Base-by-base conservation (phyloP, 768 basidiomycete species). In the Suillus paluster region DNA sequence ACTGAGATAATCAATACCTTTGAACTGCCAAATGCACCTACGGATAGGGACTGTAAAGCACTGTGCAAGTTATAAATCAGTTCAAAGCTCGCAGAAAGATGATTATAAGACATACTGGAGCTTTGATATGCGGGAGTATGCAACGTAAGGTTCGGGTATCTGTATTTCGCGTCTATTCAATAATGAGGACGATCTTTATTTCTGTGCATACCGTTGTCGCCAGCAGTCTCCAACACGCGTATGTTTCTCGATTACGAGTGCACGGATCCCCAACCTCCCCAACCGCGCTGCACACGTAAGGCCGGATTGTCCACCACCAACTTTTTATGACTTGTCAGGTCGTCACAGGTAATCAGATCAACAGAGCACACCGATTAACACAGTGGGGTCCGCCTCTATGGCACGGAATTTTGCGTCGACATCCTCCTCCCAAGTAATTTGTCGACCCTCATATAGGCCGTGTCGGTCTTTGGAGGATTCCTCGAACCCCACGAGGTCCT, bases 271-370 rank as follows among this genome's bases (percentile, higher is more conserved):
- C 27, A 88, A 72, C 34, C 76, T 75, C 63, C 84, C 84, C 58
- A 90, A 74, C 19, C 86, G 76, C 2, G 86, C 86, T 0, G 87
- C 87, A 4, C 84, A 67, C 39, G 78, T 82, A 36, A 92, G 70
- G 2, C 88, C 89, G 65, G 83, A 81, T 60, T 89, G 89, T 0
- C 86, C 87, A 3, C 79, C 86, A 19, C 86, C 84, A 34, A 87
- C 76, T 42, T 88, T 76, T 21, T 2, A 34, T 21, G 23, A 8
- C n/a, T 52, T 3, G 9, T 52, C 30, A 52, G 19, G 11, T 12
- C 19, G 12, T n/a, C 49, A 30, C 1, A 1, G 12, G 19, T 50
- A 11, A 50, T n/a, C 9, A 33, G 10, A n/a, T 17, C 6, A n/a
- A 50, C 5, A 2, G 50, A 88, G 71, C 11, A 88, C 87, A 50